These are phyloP conservation scores for Podaxis mareebaensis DNA, from an alignment of 768 basidiomycete genomes.

Conservation along the genomic window DNA sequence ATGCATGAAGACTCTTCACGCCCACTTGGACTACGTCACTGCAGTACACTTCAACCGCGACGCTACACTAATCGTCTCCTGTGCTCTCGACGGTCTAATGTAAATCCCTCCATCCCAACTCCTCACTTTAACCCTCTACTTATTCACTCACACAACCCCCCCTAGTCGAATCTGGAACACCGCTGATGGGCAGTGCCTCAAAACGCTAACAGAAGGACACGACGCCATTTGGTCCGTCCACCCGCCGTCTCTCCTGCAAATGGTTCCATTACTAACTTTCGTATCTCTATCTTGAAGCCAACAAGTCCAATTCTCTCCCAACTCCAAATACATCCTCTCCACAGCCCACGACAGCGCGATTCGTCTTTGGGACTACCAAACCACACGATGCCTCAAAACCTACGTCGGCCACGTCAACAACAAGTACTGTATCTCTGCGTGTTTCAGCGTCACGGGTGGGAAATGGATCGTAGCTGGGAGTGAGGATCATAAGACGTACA, in stretches of 20 bases:
- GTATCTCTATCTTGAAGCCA: slow-evolving; percentile 48
- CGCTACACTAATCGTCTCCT: slow-evolving; percentile 88
- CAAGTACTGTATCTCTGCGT: slow-evolving; percentile 82
- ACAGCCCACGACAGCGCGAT: slow-evolving; percentile 93
- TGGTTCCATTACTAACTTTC: not conserved
- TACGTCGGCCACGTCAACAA: slow-evolving; percentile 82
- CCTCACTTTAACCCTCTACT: not conserved
- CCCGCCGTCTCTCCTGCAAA: not conserved
- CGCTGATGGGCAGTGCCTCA: slow-evolving; percentile 89
- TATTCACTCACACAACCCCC: slow-evolving; percentile 11
- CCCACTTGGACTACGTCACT: slow-evolving; percentile 93
- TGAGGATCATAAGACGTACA: slow-evolving; percentile 86
- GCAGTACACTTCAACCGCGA: slow-evolving; percentile 94
- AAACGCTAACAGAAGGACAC: slow-evolving; percentile 90
- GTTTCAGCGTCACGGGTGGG: slow-evolving; percentile 82
- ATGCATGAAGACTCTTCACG: slow-evolving; percentile 84
- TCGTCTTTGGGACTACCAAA: slow-evolving; percentile 94
- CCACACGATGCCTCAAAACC: slow-evolving; percentile 87
- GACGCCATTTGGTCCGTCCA: slow-evolving; percentile 72
- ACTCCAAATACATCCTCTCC: slow-evolving; percentile 92
- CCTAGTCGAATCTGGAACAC: slow-evolving; percentile 94
- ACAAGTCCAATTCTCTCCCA: slow-evolving; percentile 93
- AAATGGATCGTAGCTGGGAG: slow-evolving; percentile 92
- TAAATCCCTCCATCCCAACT: slow-evolving; percentile 39
- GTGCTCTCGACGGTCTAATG: slow-evolving; percentile 93